Evolutionary conservation across 108 stramenopile species (phyloP).

Genomic region (Epithemia pelagica): DNA sequence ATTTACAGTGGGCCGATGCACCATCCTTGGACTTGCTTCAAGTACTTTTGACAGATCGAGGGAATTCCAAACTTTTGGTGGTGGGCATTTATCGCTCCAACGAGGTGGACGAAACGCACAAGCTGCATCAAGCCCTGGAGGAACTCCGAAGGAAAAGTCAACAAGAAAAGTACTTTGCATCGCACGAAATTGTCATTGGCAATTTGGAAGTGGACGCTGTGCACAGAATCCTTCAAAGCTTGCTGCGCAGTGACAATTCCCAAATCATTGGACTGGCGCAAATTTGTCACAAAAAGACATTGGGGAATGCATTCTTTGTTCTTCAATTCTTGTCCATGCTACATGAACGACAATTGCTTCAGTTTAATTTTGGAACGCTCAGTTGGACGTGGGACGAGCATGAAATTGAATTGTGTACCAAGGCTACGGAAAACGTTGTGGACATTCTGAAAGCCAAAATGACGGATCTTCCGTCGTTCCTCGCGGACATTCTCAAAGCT

Average conservation of each 20-base stretch:
- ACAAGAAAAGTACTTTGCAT: background rate
- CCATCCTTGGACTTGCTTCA: slow-evolving; percentile 14
- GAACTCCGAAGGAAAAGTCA: background rate
- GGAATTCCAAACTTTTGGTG: slow-evolving; percentile 10
- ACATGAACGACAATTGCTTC: slow-evolving; percentile 25
- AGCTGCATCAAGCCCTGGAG: background rate
- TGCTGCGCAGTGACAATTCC: background rate
- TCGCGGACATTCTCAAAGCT: slow-evolving; percentile 19
- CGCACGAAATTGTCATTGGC: background rate
- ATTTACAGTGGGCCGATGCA: slow-evolving; percentile 43
- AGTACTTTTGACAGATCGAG: slow-evolving; percentile 8
- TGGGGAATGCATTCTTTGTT: slow-evolving; percentile 51
- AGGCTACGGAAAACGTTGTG: slow-evolving; percentile 42
- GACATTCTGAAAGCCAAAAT: slow-evolving; percentile 38
- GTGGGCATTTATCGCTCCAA: slow-evolving; percentile 19
- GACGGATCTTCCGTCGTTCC: slow-evolving; percentile 7
- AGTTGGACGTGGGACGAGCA: slow-evolving; percentile 50
- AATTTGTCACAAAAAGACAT: slow-evolving; percentile 43
- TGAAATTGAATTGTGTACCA: slow-evolving; percentile 16
- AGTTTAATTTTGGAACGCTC: slow-evolving; percentile 23
- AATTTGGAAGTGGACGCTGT: background rate
- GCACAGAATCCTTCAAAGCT: background rate
- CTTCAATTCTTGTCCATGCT: slow-evolving; percentile 38
- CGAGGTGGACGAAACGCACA: slow-evolving; percentile 9
- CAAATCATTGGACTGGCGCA: slow-evolving; percentile 14